Percentiles rank a stretch among this genome's conserved stretches.
Evolutionary conservation across 2,329 filamentous ascomycete genomes (phyloP).

Genomic region (Catunica adiposa): DNA sequence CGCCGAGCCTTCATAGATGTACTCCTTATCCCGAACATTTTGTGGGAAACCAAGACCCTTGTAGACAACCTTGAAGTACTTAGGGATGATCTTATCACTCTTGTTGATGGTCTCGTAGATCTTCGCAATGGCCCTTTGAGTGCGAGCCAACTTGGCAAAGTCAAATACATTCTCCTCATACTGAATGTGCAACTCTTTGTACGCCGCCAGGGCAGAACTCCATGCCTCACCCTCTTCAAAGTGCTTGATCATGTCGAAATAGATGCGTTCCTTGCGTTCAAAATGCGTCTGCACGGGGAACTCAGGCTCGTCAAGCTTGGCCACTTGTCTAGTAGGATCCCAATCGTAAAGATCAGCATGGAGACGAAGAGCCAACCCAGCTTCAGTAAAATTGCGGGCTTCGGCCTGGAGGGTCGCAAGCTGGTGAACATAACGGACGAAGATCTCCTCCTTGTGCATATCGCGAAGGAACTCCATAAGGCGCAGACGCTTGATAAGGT

Average conservation of each 20-base stretch:
- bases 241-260: conserved; percentile 86
- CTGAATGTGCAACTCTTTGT: conserved; percentile 79
- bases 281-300: conserved; percentile 75
- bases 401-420: conserved; percentile 62
- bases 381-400: conserved; percentile 67
- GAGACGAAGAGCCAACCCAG: conserved; percentile 71
- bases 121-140: conserved; percentile 76
- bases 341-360: conserved; percentile 89
- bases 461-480: conserved; percentile 94
- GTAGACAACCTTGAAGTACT: conserved; percentile 86
- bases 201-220: conserved; percentile 73
- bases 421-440: conserved; percentile 89
- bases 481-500: conserved; percentile 73
- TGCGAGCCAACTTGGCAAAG: conserved; percentile 76
- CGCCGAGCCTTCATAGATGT: conserved; percentile 70
- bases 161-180: conserved; percentile 85
- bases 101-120: conserved; percentile 81
- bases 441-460: conserved; percentile 95
- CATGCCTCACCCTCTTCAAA: conserved; percentile 92
- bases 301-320: conserved; percentile 53
- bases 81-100: conserved; percentile 59
- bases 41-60: conserved; percentile 75
- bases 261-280: conserved; percentile 80
- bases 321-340: conserved; percentile 54
- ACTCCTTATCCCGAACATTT: conserved; percentile 73